Evolutionary conservation across 139 green algal genomes (phyloP).

Genomic region (Coelastrella sp.): DNA sequence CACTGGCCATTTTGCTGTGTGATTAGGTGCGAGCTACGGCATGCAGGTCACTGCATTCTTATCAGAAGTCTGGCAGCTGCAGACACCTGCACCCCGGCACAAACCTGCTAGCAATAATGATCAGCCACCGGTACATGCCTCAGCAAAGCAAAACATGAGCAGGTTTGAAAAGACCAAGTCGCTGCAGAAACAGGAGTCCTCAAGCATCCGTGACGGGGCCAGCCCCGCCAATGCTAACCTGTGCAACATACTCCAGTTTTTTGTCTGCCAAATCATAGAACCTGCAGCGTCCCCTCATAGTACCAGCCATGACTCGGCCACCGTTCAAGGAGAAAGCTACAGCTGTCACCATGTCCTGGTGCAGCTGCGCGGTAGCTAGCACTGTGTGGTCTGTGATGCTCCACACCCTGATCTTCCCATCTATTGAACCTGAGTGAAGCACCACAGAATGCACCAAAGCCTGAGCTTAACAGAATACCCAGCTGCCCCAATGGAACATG

Average conservation of each 20-base stretch:
- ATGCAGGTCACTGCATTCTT: no score
- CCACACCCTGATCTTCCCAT: constrained; percentile 84
- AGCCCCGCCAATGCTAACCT: constrained; percentile 52
- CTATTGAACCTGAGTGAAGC: constrained; percentile 37
- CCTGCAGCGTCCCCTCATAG: constrained; percentile 68
- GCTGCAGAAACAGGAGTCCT: not conserved
- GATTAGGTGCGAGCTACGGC: no score
- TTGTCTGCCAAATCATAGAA: constrained; percentile 45
- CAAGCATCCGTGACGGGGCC: not conserved
- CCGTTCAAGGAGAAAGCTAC: constrained; percentile 78
- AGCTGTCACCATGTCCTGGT: constrained; percentile 93
- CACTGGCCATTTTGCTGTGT: no score
- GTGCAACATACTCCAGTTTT: constrained; percentile 85
- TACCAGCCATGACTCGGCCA: constrained; percentile 74
- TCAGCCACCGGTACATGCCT: no score
- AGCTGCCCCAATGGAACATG: no score
- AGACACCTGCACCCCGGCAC: no score
- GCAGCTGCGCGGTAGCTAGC: constrained; percentile 81
- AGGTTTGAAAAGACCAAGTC: no score
- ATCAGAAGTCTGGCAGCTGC: no score
- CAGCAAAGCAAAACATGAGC: no score
- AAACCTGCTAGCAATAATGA: no score
- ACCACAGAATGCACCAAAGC: not conserved
- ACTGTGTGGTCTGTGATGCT: constrained; percentile 85
- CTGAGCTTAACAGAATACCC: no score